phyloP scores from a whole-genome alignment of 371 early-diverging fungal species.

The Rozella allomycis region DNA sequence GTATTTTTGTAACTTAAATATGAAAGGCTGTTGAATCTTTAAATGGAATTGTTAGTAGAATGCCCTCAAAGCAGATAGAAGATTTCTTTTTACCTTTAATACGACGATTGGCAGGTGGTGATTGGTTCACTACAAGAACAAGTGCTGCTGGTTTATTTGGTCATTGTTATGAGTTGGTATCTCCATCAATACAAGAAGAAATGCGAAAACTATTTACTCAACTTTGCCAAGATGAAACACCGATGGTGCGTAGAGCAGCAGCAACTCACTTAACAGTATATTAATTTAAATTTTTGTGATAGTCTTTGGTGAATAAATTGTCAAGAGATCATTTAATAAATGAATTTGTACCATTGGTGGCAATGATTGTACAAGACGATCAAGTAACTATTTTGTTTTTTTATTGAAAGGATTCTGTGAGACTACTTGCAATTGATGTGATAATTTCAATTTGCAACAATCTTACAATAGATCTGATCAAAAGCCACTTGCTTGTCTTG shows the following conservation, averaged over 20 bases:
- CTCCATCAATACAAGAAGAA: slow-evolving; percentile 51
- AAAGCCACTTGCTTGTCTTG: slow-evolving; percentile 41
- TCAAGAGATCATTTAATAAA: slow-evolving; percentile 44
- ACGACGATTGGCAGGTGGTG: slow-evolving; percentile 66
- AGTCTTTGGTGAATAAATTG: slow-evolving; percentile 41
- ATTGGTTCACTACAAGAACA: slow-evolving; percentile 92
- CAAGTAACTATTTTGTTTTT: slow-evolving; percentile 19
- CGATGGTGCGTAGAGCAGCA: slow-evolving; percentile 90
- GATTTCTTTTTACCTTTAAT: slow-evolving; percentile 70
- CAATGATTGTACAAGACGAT: slow-evolving; percentile 52
- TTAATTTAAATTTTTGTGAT: slow-evolving; percentile 4
- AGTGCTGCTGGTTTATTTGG: slow-evolving; percentile 82
- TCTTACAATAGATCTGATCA: slow-evolving; percentile 47
- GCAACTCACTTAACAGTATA: slow-evolving; percentile 67
- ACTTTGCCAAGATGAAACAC: slow-evolving; percentile 78
- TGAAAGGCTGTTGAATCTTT: slow-evolving; percentile 83
- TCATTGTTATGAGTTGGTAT: slow-evolving; percentile 43
- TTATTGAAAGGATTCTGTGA: slow-evolving; percentile 62
- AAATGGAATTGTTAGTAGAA: slow-evolving; percentile 42
- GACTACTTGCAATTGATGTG: slow-evolving; percentile 75
- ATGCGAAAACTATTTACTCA: slow-evolving; percentile 41
- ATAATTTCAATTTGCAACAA: slow-evolving; percentile 69
- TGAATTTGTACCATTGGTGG: slow-evolving; percentile 57
- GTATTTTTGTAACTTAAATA: slow-evolving; percentile 30
- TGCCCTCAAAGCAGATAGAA: slow-evolving; percentile 57